These are phyloP conservation scores for Fusarium penzigii DNA, from an alignment of 2,329 filamentous ascomycete genomes.

Conservation along the genomic window DNA sequence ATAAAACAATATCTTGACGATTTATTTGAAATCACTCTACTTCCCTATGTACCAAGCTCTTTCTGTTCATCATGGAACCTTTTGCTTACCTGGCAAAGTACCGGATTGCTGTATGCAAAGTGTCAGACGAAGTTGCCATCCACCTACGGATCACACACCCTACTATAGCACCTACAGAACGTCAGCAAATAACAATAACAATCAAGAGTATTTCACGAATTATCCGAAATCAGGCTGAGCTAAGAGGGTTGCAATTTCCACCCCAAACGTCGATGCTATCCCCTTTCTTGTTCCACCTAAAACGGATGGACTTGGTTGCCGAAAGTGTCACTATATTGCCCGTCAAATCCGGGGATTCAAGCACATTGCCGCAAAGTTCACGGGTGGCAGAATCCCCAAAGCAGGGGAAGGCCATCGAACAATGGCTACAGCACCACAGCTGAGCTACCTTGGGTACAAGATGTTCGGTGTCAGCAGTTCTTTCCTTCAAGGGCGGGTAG, in stretches of 20 bases:
- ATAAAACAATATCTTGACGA: too few relatives aligned
- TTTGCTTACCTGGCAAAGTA: not conserved
- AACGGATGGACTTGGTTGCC: not conserved
- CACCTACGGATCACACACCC: not conserved
- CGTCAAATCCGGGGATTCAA: not conserved
- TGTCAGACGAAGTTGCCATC: not conserved
- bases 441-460: not conserved
- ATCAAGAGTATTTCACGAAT: not conserved
- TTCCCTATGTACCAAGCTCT: too few relatives aligned
- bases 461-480: not conserved
- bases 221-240: not conserved
- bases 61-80: not conserved
- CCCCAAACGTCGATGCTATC: not conserved
- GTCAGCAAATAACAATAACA: not conserved
- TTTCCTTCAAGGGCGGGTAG: not conserved
- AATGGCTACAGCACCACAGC: not conserved
- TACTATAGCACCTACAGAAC: not conserved
- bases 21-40: too few relatives aligned
- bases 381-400: not conserved
- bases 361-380: not conserved
- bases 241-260: not conserved
- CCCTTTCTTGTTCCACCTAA: not conserved
- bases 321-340: not conserved
- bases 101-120: not conserved
- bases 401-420: not conserved